These are phyloP conservation scores for Cutaneotrichosporon cutaneum DNA, from an alignment of 1,284 basidiomycete species.

Conservation along the genomic window DNA sequence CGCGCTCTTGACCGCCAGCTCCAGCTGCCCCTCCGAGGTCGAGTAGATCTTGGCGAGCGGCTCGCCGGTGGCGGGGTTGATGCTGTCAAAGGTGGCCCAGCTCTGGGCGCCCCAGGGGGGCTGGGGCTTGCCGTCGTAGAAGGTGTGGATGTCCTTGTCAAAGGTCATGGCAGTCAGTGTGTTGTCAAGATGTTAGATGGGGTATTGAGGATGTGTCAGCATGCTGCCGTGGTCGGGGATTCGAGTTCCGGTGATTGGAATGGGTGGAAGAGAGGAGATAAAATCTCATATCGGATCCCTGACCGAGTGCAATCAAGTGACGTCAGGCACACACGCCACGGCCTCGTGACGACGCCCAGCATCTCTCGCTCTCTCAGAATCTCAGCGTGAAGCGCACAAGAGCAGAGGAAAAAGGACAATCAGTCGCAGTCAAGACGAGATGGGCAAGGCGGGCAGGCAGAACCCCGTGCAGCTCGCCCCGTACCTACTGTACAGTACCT, in stretches of 20 bases:
- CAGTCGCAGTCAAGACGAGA: too few species aligned
- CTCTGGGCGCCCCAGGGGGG: conserved; percentile 4
- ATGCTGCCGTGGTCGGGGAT: background rate
- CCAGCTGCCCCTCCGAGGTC: conserved; percentile 19
- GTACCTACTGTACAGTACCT: too few species aligned
- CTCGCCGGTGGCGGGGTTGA: conserved; percentile 19
- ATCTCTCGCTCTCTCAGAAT: too few species aligned
- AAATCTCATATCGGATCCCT: background rate
- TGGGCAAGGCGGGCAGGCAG: too few species aligned
- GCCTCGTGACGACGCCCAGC: too few species aligned
- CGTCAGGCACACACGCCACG: too few species aligned
- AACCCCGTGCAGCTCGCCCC: too few species aligned
- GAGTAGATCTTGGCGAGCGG: conserved; percentile 21
- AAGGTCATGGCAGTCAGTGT: conserved; percentile 20
- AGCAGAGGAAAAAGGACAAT: too few species aligned
- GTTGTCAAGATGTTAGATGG: background rate
- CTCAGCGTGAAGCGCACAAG: too few species aligned
- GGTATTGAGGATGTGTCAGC: background rate
- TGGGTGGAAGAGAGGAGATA: too few species aligned
- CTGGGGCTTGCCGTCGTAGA: conserved; percentile 20
- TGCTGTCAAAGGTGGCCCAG: conserved; percentile 15
- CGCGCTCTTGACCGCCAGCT: conserved; percentile 17
- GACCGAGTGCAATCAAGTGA: too few species aligned
- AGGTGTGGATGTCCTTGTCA: conserved; percentile 21
- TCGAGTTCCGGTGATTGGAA: too few species aligned